Percentiles rank a stretch among this genome's conserved stretches.
These are phyloP conservation scores for Serendipita sp. DNA, from an alignment of 768 basidiomycete species.

Conservation along the genomic window DNA sequence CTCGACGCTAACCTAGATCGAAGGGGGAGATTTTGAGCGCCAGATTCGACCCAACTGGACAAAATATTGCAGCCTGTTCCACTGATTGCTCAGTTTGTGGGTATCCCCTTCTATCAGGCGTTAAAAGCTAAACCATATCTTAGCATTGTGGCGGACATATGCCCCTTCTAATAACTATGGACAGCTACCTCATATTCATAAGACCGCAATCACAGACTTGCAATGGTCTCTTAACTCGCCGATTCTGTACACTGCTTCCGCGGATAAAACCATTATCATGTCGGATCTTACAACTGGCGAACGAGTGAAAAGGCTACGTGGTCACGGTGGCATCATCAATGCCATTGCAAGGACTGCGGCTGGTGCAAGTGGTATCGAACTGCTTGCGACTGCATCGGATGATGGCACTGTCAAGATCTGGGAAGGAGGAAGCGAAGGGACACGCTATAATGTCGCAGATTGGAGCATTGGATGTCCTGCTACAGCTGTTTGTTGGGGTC, in stretches of 20 bases:
- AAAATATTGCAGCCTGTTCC: constrained; percentile 85
- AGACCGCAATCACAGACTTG: constrained; percentile 82
- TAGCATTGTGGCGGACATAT: constrained; percentile 78
- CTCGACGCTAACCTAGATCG: constrained; percentile 3
- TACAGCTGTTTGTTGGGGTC: constrained; percentile 83
- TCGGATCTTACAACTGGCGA: constrained; percentile 75
- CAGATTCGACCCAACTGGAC: constrained; percentile 86
- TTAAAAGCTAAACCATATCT: not conserved
- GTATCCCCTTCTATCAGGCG: constrained; percentile 19
- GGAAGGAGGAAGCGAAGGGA: constrained; percentile 68
- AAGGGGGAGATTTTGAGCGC: constrained; percentile 81
- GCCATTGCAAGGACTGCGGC: constrained; percentile 73
- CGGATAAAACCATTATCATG: constrained; percentile 69
- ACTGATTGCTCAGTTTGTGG: constrained; percentile 79
- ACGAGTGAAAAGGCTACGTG: constrained; percentile 63
- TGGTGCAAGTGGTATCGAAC: constrained; percentile 66
- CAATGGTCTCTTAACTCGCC: constrained; percentile 73
- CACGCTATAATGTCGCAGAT: constrained; percentile 57
- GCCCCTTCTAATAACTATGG: constrained; percentile 88
- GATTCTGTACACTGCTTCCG: constrained; percentile 64
- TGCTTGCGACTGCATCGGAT: constrained; percentile 77
- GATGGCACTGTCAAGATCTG: constrained; percentile 85
- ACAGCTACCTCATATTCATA: constrained; percentile 64
- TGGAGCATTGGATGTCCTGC: constrained; percentile 82
- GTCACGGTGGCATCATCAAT: constrained; percentile 86